phyloP scores from a whole-genome alignment of 495 filamentous ascomycete genomes.

The Clohesyomyces aquaticus region DNA sequence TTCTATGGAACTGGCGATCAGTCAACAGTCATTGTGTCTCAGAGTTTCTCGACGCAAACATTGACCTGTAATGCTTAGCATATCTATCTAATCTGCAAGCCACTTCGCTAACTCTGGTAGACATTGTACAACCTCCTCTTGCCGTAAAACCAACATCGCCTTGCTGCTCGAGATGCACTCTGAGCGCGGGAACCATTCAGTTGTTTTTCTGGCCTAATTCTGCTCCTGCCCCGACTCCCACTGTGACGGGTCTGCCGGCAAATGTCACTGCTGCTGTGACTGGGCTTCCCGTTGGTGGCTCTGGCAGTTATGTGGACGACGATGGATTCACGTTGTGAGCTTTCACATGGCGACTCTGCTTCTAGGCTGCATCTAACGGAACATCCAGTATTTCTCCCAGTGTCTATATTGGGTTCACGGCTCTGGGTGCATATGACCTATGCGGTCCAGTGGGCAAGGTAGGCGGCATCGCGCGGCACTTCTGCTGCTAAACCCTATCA shows the following conservation, averaged over 20 bases:
- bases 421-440: conserved; percentile 15
- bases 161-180: conserved; percentile 18
- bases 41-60: background rate
- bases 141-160: conserved; percentile 11
- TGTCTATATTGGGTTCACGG: conserved; percentile 30
- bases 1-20: background rate
- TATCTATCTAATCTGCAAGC: background rate
- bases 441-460: conserved; percentile 16
- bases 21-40: background rate
- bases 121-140: background rate
- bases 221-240: background rate
- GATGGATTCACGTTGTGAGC: conserved; percentile 25
- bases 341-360: too few species aligned
- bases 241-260: conserved; percentile 7
- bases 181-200: conserved; percentile 20
- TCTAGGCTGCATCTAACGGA: too few species aligned
- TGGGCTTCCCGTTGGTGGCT: background rate
- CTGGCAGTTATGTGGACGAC: conserved; percentile 27
- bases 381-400: conserved; percentile 24
- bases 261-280: conserved; percentile 8
- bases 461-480: too few species aligned
- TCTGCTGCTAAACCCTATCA: too few species aligned
- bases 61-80: background rate
- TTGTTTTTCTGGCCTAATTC: conserved; percentile 25
- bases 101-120: background rate